Conservation (phyloP, 371 early-diverging fungal genomes). For the Rhizomucor pusillus region DNA sequence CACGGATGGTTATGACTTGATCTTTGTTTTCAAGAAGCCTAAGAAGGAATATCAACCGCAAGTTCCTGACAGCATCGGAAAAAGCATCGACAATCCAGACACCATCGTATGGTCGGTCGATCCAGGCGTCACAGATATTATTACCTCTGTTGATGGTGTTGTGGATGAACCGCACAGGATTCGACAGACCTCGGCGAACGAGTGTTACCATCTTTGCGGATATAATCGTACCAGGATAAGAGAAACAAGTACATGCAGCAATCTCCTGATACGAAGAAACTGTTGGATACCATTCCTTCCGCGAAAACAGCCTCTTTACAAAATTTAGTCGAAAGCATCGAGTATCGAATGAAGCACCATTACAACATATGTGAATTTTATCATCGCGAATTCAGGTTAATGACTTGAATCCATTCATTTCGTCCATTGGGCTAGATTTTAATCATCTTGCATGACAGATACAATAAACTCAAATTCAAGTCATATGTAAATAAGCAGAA, state of each 20-base stretch:
- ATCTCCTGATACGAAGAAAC: neutral
- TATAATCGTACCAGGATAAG: conserved; percentile 7
- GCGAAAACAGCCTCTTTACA: neutral
- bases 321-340: neutral
- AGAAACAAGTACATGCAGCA: neutral
- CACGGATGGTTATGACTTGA: neutral
- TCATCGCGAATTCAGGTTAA: conserved; percentile 1
- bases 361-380: neutral
- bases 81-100: neutral
- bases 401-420: neutral
- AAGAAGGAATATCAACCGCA: neutral
- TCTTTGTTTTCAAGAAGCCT: neutral
- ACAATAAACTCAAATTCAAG: conserved; percentile 3
- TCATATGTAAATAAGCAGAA: conserved; percentile 9
- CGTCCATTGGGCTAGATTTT: neutral
- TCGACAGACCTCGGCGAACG: conserved; percentile 1
- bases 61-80: neutral
- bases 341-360: conserved; percentile 4
- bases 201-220: conserved; percentile 11
- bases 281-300: conserved; percentile 6
- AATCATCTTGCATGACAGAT: neutral
- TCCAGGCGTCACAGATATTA: conserved; percentile 9
- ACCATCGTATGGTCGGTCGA: conserved; percentile 8
- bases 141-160: conserved; percentile 6
- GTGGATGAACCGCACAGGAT: neutral